Evolutionary conservation across 1,284 basidiomycete species (phyloP).

Genomic region (Malassezia arunalokei): DNA sequence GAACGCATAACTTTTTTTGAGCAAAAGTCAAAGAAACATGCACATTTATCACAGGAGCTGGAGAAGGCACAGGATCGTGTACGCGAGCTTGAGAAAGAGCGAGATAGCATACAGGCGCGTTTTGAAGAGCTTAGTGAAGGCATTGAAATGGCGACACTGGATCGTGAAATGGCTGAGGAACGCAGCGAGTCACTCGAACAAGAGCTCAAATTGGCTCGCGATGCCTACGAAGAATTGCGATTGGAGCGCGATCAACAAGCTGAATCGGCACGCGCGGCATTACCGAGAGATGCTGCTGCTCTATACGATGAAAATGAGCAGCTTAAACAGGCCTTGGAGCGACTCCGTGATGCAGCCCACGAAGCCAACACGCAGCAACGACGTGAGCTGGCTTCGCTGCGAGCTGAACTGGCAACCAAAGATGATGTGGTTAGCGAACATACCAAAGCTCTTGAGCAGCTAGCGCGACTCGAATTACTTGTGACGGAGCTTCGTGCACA

Average conservation of each 20-base stretch:
- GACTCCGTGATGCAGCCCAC: slow-evolving; percentile 63
- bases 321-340: slow-evolving; percentile 7
- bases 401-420: slow-evolving; percentile 59
- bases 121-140: slow-evolving; percentile 65
- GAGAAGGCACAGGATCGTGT: not conserved
- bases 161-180: slow-evolving; percentile 95
- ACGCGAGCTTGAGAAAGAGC: not conserved
- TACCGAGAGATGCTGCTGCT: slow-evolving; percentile 53
- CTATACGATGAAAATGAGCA: slow-evolving; percentile 15
- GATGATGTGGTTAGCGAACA: slow-evolving; percentile 24
- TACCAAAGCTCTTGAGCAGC: slow-evolving; percentile 21
- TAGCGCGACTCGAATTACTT: slow-evolving; percentile 55
- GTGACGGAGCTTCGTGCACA: slow-evolving; percentile 88
- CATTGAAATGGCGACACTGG: slow-evolving; percentile 84
- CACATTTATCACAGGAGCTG: not conserved
- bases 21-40: not conserved
- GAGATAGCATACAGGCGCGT: slow-evolving; percentile 49
- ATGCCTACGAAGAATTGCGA: slow-evolving; percentile 60
- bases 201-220: slow-evolving; percentile 65
- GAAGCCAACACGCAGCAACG: slow-evolving; percentile 79
- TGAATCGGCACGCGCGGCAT: slow-evolving; percentile 61
- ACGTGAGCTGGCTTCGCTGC: slow-evolving; percentile 68
- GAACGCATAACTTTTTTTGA: not conserved
- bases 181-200: slow-evolving; percentile 66
- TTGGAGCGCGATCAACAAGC: slow-evolving; percentile 18